These are phyloP conservation scores for Calonectria hawksworthii DNA, from an alignment of 2,329 filamentous ascomycete genomes.

Conservation along the genomic window DNA sequence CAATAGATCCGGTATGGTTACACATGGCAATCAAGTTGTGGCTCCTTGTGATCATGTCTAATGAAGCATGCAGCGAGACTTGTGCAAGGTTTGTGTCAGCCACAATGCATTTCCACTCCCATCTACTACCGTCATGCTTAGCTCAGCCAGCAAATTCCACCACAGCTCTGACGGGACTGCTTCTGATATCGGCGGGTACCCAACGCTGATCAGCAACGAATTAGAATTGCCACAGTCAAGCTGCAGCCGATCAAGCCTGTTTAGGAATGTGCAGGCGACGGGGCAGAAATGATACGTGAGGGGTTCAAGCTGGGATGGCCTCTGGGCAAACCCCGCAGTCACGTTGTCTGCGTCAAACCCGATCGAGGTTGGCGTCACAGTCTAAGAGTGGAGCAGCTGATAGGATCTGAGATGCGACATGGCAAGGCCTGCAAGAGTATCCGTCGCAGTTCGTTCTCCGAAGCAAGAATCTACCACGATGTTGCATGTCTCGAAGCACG, in stretches of 20 bases:
- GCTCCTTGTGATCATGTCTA: too few species aligned
- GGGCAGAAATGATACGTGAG: not conserved
- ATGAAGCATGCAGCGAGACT: not conserved
- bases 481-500: not conserved
- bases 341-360: not conserved
- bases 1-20: too few species aligned
- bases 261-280: not conserved
- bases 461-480: not conserved
- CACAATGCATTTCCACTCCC: not conserved
- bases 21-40: too few species aligned
- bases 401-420: not conserved
- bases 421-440: not conserved
- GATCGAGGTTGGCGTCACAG: not conserved
- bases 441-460: not conserved
- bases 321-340: conserved; percentile 1
- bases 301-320: not conserved
- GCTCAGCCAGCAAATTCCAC: not conserved
- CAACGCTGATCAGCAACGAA: not conserved
- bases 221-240: not conserved
- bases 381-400: not conserved
- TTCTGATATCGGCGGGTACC: not conserved
- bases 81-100: not conserved
- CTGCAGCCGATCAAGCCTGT: not conserved
- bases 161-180: not conserved
- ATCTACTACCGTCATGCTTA: not conserved